Percentiles rank a stretch among this genome's conserved stretches.
These are phyloP conservation scores for Castanospermum australe DNA, from an alignment of 306 rosid genomes.

Conservation along the genomic window DNA sequence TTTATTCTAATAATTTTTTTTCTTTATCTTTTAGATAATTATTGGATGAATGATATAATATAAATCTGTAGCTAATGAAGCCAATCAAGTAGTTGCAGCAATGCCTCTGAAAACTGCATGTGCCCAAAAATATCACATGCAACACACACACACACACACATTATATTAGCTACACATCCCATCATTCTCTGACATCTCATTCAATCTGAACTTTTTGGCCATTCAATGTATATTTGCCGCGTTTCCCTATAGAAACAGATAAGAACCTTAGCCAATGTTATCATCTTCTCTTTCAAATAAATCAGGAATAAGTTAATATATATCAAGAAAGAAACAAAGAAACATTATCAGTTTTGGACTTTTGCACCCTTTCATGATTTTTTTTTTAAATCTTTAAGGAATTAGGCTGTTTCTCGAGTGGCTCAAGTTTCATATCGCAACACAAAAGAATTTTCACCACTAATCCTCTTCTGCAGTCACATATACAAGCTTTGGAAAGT, in stretches of 20 bases:
- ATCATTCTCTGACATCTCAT: not conserved
- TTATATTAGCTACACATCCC: not conserved
- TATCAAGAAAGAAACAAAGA: not conserved
- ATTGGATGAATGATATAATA: not conserved
- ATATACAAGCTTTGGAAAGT: not conserved
- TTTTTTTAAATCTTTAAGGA: no score
- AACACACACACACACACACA: not conserved
- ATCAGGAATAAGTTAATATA: not conserved
- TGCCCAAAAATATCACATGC: slow-evolving; percentile 1
- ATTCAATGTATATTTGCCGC: slow-evolving; percentile 38
- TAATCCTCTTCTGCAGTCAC: not conserved
- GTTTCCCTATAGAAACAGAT: slow-evolving; percentile 20
- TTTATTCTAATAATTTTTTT: not conserved
- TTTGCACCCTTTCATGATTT: not conserved
- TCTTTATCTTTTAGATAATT: not conserved
- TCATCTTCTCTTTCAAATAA: not conserved
- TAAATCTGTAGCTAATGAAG: not conserved
- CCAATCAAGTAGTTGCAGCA: not conserved
- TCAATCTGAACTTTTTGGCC: not conserved
- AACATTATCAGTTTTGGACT: not conserved
- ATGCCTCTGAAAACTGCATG: not conserved
- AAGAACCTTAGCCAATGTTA: slow-evolving; percentile 3
- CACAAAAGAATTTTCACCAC: not conserved
- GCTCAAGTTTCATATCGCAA: not conserved
- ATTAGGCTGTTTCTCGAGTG: no score